Evolutionary conservation across 352 stramenopile species (phyloP).

Genomic region (Phytophthora tentaculata): DNA sequence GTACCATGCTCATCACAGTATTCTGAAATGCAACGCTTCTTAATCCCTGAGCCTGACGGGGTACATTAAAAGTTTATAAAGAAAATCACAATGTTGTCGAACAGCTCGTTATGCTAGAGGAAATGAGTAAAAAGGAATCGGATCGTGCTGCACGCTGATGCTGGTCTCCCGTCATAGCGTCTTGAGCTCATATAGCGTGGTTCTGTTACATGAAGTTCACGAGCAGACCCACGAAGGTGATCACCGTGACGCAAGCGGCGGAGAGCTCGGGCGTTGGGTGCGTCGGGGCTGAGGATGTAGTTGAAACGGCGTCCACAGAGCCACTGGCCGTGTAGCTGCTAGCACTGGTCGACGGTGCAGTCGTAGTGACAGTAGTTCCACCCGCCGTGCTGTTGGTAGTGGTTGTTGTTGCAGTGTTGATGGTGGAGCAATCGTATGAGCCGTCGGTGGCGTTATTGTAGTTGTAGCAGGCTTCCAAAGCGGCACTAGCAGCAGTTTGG

Average conservation of each 20-base stretch:
- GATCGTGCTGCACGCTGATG: not conserved
- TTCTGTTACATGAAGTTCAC: constrained; percentile 24
- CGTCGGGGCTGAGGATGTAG: constrained; percentile 25
- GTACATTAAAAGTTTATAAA: no score
- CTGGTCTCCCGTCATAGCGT: not conserved
- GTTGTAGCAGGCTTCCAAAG: constrained; percentile 26
- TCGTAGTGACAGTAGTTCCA: constrained; percentile 1
- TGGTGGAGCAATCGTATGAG: constrained; percentile 30
- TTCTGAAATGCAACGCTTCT: no score
- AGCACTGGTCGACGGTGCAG: constrained; percentile 15
- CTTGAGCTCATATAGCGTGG: constrained; percentile 8
- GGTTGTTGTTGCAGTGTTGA: constrained; percentile 9
- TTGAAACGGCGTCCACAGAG: constrained; percentile 19
- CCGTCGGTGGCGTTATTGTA: constrained; percentile 30
- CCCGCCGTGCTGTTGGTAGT: constrained; percentile 17
- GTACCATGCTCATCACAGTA: no score
- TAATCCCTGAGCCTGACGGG: no score
- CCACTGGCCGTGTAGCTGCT: constrained; percentile 1
- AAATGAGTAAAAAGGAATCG: constrained; percentile 2
- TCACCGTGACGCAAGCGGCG: constrained; percentile 14
- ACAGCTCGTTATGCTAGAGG: not conserved
- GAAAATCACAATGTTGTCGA: not conserved
- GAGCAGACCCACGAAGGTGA: constrained; percentile 17
- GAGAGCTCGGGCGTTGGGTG: constrained; percentile 14
- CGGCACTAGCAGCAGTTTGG: constrained; percentile 24